phyloP scores from a whole-genome alignment of 106 monocot species.

The Gastrodia elata region DNA sequence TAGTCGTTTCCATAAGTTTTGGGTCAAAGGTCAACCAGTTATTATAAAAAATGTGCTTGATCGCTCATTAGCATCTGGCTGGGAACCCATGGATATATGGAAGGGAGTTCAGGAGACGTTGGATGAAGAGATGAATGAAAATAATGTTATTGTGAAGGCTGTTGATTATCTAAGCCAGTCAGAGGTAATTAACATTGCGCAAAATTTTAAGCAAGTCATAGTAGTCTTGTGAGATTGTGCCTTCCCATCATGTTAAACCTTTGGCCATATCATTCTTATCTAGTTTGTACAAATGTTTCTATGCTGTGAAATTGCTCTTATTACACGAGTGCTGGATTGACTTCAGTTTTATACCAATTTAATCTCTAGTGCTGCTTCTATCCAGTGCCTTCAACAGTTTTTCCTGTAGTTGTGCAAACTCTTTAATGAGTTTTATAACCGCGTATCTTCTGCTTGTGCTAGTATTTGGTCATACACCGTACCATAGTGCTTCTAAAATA shows the following conservation, averaged over 20 bases:
- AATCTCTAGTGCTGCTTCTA: not conserved
- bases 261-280: not conserved
- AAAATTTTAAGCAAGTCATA: not conserved
- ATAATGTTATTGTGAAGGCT: constrained; percentile 43
- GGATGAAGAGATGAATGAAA: constrained; percentile 40
- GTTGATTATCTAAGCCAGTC: constrained; percentile 47
- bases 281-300: not conserved
- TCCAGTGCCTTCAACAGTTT: not conserved
- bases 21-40: constrained; percentile 78
- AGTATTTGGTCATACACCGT: too few relatives aligned
- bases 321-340: not conserved
- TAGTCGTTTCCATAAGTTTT: constrained; percentile 58
- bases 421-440: not conserved
- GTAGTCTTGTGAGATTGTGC: not conserved
- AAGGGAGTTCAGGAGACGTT: constrained; percentile 64
- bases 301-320: not conserved
- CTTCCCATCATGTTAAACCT: not conserved
- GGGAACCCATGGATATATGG: constrained; percentile 77
- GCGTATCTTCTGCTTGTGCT: too few relatives aligned
- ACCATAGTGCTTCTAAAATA: too few relatives aligned
- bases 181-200: constrained; percentile 40
- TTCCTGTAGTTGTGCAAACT: not conserved
- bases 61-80: constrained; percentile 48
- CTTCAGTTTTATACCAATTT: not conserved
- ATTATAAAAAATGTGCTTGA: constrained; percentile 62